Evolutionary conservation across 805 yeast genomes (phyloP), one percentile per base, ranked within the genome.

Genomic region (Metschnikowia rubicola): DNA sequence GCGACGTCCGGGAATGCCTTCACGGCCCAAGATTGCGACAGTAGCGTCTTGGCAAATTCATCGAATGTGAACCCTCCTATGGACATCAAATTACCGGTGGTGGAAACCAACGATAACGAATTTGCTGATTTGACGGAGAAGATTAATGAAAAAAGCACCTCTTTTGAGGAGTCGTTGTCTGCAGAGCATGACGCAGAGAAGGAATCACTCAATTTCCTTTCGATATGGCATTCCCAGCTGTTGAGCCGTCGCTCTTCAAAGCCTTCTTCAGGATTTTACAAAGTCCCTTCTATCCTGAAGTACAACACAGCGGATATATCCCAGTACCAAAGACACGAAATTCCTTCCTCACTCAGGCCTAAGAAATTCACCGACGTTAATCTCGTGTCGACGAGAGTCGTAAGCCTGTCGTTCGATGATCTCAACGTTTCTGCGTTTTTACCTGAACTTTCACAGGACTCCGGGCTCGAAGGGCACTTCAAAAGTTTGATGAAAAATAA

Each of bases 381-480:
- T 54, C 71, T 77, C 6, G 60, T 68, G 48, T 67, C 77, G 3
- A 66, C 74, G 42, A 64, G 67, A 47, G 65, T 71, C 4, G 75
- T 74, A 12, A 71, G 73, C 53, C 72, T 78, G 28, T 69, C 69
- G 17, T 57, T 62, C 49, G 73, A 71, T 41, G 78, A 73, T 37
- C 54, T 74, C 29, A 59, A 75, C 30, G 68, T 68, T 1, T 70
- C 72, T 19, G 64, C 68, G 46, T 64, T 70, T 35, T 63, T 78
- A 41, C 81, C 81, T 4, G 78, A 78, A 50, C 41, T 75, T 28
- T 70, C 79, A 1, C 68, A 67, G 32, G 77, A 75, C 37, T 75
- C 81, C 2, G 80, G 77, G 12, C 72, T 77, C 57, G 79, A 68
- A 40, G 61, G 62, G 39, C 75, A 74, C 38, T 75, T 77, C 56